Evolutionary conservation across 257 asterid genomes (phyloP), one percentile per base, ranked within the genome.

Genomic region (Thymus quinquecostatus): DNA sequence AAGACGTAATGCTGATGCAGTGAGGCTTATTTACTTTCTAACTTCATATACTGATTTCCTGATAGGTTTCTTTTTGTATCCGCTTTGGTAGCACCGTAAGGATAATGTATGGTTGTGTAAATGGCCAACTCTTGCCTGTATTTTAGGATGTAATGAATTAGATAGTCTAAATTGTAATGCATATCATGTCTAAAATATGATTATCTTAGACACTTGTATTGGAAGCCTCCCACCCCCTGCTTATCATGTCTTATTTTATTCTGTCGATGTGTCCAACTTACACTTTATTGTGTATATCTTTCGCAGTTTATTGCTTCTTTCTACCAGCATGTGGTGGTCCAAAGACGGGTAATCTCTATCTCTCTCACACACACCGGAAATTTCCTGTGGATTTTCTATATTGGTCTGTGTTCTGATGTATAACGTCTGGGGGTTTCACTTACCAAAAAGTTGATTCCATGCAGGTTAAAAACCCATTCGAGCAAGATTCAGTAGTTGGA

Each of bases 291-390:
- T 68, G 69, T 59, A 50, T 44, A 44, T 57, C 58, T 49, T 53
- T 51, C 82, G 92, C 97, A 92, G 98, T 92, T 92, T 76, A 88
- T 86, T 83, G 96, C 98, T 78, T 88, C 98, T 67, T 89, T 92
- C 88, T 92, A 89, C 82, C 98, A 92, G 72, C 98, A 92, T 48
- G 94, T 88, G 86, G 97, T 89, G 75, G 98, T 92, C 77, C 98
- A 92, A 77, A 21, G 21, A 21, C 21, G 21, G 21, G 21, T 21
- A 21, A 21, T 21, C 21, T 21, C 21, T 21, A 0, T 21, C 21
- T 21, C 21, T 21, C 73, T 14, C 13, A 32, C 21, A 48, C 34
- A 34, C 41, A 11, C 40, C 13, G 14, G 30, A 14, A 43, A 54
- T 3, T 60, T 66, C 14, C 74, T 63, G 38, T 38, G 29, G 64